Conservation (phyloP, 2,329 filamentous ascomycete genomes). For the Pyricularia sp. region DNA sequence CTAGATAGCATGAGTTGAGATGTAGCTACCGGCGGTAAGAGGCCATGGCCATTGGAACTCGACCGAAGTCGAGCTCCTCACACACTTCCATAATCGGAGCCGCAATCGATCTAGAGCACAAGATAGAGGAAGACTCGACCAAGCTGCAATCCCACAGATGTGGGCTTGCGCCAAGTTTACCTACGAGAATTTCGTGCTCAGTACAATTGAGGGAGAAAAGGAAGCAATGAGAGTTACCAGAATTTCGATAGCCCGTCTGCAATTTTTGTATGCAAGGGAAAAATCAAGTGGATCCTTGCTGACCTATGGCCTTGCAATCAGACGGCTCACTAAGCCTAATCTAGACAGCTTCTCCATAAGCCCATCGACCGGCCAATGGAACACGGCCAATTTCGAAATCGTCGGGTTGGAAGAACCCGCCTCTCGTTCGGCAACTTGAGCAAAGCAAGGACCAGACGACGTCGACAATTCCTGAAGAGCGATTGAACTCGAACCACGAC, state of each 20-base stretch:
- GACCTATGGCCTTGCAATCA: neutral
- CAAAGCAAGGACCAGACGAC: slow-evolving; percentile 17
- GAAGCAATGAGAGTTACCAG: slow-evolving; percentile 13
- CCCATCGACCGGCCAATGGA: neutral
- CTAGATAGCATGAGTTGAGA: slow-evolving; percentile 12
- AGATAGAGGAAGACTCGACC: slow-evolving; percentile 61
- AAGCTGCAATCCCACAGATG: slow-evolving; percentile 25
- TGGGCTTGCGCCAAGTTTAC: slow-evolving; percentile 42
- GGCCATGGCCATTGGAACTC: slow-evolving; percentile 45
- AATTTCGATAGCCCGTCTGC: slow-evolving; percentile 3
- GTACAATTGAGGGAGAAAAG: slow-evolving; percentile 42
- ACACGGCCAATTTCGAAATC: neutral
- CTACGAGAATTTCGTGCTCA: slow-evolving; percentile 59
- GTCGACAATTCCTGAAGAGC: slow-evolving; percentile 3
- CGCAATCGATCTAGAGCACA: slow-evolving; percentile 48
- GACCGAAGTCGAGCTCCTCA: slow-evolving; percentile 33
- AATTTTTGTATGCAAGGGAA: neutral
- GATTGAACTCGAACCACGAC: neutral
- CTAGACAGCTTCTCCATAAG: neutral
- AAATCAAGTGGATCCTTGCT: neutral
- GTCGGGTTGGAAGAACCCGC: neutral
- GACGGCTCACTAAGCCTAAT: neutral
- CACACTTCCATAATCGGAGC: slow-evolving; percentile 63
- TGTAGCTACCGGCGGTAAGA: slow-evolving; percentile 68
- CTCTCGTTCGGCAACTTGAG: neutral